Evolutionary conservation across 257 asterid species (phyloP).

Genomic region (Petunia axillaris): DNA sequence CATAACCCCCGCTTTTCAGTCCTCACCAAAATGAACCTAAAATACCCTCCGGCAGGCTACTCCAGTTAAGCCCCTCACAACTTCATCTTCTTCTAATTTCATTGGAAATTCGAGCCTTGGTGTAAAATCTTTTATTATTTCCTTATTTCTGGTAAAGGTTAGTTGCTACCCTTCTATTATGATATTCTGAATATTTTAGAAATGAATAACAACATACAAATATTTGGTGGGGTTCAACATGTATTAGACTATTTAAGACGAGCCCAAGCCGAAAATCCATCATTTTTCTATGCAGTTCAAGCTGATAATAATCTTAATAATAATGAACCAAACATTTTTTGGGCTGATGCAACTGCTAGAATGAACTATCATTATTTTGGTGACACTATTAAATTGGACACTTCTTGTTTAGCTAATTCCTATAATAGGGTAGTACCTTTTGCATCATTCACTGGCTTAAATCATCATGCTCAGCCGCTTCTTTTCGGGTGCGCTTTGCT

Average conservation of each 20-base stretch:
- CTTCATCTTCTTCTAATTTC: too few relatives aligned
- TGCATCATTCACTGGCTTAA: constrained; percentile 72
- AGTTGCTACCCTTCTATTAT: too few relatives aligned
- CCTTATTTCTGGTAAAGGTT: too few relatives aligned
- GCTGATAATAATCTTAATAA: constrained; percentile 46
- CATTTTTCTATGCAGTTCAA: constrained; percentile 66
- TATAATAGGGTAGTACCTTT: constrained; percentile 51
- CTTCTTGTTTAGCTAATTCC: constrained; percentile 49
- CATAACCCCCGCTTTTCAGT: too few relatives aligned
- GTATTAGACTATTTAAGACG: constrained; percentile 65
- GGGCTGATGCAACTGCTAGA: constrained; percentile 63
- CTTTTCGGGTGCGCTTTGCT: constrained; percentile 84
- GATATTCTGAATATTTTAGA: neutral
- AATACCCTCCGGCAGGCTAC: too few relatives aligned
- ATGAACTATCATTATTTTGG: constrained; percentile 66
- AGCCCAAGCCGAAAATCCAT: constrained; percentile 61
- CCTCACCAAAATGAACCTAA: too few relatives aligned
- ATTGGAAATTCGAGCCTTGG: too few relatives aligned
- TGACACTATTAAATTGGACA: constrained; percentile 72
- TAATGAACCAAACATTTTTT: constrained; percentile 56
- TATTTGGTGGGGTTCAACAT: constrained; percentile 53
- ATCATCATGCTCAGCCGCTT: constrained; percentile 84
- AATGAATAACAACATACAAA: constrained; percentile 41
- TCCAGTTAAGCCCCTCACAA: too few relatives aligned
- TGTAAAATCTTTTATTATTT: too few relatives aligned